phyloP scores from a whole-genome alignment of 495 filamentous ascomycete genomes.

The Lepraria neglecta region DNA sequence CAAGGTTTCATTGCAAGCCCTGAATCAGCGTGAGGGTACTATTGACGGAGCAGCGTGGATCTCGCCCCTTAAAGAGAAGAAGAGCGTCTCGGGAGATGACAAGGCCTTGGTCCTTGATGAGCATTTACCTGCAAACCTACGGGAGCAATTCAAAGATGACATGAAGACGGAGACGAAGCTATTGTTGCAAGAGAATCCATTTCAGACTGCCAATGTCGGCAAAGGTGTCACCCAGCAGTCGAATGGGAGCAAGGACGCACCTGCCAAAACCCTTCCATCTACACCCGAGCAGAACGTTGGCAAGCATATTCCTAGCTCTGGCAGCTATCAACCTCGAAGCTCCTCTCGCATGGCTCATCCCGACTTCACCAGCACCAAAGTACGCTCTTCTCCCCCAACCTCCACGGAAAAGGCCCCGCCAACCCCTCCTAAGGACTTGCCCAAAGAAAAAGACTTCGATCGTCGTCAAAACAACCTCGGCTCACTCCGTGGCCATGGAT shows the following conservation, averaged over 20 bases:
- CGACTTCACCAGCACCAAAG: constrained; percentile 6
- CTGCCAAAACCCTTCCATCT: neutral
- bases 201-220: neutral
- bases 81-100: neutral
- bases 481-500: constrained; percentile 14
- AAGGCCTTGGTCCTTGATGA: neutral
- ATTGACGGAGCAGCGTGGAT: constrained; percentile 19
- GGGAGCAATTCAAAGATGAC: neutral
- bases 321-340: constrained; percentile 15
- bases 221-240: neutral
- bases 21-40: neutral
- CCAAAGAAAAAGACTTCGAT: constrained; percentile 15
- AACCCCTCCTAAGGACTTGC: constrained; percentile 14
- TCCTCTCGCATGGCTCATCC: constrained; percentile 14
- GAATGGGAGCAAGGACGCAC: neutral
- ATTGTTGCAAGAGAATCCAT: neutral
- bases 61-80: constrained; percentile 13
- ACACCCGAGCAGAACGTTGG: neutral
- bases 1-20: neutral
- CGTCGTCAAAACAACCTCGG: constrained; percentile 23
- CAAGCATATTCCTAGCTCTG: neutral
- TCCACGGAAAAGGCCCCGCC: neutral
- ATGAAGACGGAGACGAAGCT: neutral
- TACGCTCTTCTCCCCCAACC: neutral
- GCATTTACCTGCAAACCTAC: neutral